phyloP scores from a whole-genome alignment of 495 filamentous ascomycete species.

The Cladorrhinum samala region DNA sequence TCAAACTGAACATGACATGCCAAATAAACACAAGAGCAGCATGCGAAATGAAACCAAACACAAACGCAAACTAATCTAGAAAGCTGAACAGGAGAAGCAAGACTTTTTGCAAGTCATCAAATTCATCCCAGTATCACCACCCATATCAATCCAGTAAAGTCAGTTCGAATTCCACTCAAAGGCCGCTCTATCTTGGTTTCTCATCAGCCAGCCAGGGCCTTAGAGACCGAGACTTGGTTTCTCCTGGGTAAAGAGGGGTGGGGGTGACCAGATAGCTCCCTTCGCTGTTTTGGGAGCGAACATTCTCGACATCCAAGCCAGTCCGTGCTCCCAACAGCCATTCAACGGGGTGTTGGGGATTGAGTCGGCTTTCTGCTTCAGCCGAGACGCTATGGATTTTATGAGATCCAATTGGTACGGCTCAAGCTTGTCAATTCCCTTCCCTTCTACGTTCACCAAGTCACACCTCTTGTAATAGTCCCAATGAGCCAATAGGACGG shows the following conservation, averaged over 20 bases:
- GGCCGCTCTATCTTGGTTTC: too few relatives aligned
- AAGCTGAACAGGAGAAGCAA: too few relatives aligned
- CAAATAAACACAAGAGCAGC: too few relatives aligned
- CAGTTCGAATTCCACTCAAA: too few relatives aligned
- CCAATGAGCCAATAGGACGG: constrained; percentile 24
- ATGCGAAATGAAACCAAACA: too few relatives aligned
- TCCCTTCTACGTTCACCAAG: constrained; percentile 19
- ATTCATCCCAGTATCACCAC: too few relatives aligned
- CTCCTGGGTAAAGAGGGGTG: constrained; percentile 11
- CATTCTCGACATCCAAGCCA: constrained; percentile 27
- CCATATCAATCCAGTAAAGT: too few relatives aligned
- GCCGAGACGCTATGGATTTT: constrained; percentile 4
- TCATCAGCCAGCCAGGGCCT: too few relatives aligned
- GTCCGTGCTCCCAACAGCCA: constrained; percentile 25
- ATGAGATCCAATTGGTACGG: constrained; percentile 15
- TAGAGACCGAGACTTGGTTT: constrained; percentile 24
- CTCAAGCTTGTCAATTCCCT: constrained; percentile 7
- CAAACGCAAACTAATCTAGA: too few relatives aligned
- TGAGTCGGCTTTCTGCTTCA: constrained; percentile 15
- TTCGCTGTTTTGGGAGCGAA: constrained; percentile 9
- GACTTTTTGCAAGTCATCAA: too few relatives aligned
- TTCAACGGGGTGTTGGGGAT: constrained; percentile 13
- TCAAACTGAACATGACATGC: too few relatives aligned
- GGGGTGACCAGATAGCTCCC: constrained; percentile 15
- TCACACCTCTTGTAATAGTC: constrained; percentile 26